A percentile compares a stretch with the other conserved stretches of the same genome.
Conservation (phyloP, 805 yeast genomes). For the Pichia nanzhaoensis region DNA sequence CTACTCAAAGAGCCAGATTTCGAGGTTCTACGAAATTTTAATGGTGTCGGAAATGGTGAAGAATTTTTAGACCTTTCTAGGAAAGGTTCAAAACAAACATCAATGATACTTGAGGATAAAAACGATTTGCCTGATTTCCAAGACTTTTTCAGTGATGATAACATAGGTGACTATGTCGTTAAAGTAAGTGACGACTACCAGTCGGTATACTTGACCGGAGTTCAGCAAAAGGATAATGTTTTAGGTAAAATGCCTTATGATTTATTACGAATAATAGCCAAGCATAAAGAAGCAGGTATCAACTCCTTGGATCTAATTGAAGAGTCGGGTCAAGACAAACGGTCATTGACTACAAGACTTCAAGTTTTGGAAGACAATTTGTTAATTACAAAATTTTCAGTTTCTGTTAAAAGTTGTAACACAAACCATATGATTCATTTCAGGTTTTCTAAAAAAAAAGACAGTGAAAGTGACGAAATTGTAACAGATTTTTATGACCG, state of each 20-base stretch:
- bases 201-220: slow-evolving; percentile 53
- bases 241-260: slow-evolving; percentile 53
- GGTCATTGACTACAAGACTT: slow-evolving; percentile 61
- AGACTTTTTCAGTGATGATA: slow-evolving; percentile 1
- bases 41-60: not conserved
- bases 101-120: not conserved
- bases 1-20: slow-evolving; percentile 26
- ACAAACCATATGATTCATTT: slow-evolving; percentile 49
- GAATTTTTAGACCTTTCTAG: not conserved
- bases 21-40: slow-evolving; percentile 10
- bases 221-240: slow-evolving; percentile 41
- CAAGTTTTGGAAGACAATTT: slow-evolving; percentile 46
- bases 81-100: not conserved
- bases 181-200: slow-evolving; percentile 48
- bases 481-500: slow-evolving; percentile 16
- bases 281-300: slow-evolving; percentile 48
- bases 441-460: slow-evolving; percentile 30
- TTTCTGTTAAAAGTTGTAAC: slow-evolving; percentile 40
- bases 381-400: slow-evolving; percentile 35
- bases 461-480: slow-evolving; percentile 14
- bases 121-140: slow-evolving; percentile 3
- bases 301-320: slow-evolving; percentile 50
- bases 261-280: slow-evolving; percentile 54
- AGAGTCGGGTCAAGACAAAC: slow-evolving; percentile 59
- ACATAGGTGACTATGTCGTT: slow-evolving; percentile 13